Conservation (phyloP, 2,329 filamentous ascomycete species). For the Ophiostoma triangulosporum region DNA sequence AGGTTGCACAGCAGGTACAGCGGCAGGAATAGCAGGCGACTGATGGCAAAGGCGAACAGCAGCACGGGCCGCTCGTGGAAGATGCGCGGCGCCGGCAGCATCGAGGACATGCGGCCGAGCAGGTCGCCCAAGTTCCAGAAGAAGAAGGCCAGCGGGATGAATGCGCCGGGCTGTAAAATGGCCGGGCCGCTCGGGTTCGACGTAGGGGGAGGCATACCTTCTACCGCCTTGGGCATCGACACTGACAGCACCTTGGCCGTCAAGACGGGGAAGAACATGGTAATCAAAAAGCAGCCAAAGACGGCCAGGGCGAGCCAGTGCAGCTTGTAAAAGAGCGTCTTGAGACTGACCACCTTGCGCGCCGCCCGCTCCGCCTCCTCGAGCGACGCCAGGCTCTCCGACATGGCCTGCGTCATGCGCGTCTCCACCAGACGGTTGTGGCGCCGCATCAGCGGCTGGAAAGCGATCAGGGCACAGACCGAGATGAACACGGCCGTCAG, state of each 20-base stretch:
- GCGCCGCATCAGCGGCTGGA: constrained; percentile 56
- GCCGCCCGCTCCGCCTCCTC: constrained; percentile 38
- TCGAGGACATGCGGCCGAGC: constrained; percentile 56
- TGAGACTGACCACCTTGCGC: constrained; percentile 40
- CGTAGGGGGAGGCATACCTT: no score
- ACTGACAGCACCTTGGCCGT: constrained; percentile 51
- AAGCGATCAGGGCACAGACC: constrained; percentile 52
- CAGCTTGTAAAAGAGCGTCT: constrained; percentile 60
- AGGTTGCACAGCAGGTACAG: constrained; percentile 88
- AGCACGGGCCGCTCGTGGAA: constrained; percentile 49
- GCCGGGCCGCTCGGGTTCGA: constrained; percentile 23
- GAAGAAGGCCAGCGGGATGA: constrained; percentile 82
- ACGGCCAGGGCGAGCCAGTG: constrained; percentile 65
- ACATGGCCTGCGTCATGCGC: constrained; percentile 34
- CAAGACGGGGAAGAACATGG: constrained; percentile 94
- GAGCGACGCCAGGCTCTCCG: constrained; percentile 35
- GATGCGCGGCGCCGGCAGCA: constrained; percentile 32
- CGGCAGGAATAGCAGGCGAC: constrained; percentile 60
- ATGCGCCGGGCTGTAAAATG: constrained; percentile 59
- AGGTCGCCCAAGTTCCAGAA: constrained; percentile 91
- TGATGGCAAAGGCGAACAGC: constrained; percentile 54
- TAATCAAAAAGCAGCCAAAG: constrained; percentile 66
- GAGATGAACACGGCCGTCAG: constrained; percentile 73
- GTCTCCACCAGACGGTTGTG: constrained; percentile 39
- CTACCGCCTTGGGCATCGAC: neutral